Conservation (phyloP, 2,329 filamentous ascomycete species). For the Ambrosiella beaveri region DNA sequence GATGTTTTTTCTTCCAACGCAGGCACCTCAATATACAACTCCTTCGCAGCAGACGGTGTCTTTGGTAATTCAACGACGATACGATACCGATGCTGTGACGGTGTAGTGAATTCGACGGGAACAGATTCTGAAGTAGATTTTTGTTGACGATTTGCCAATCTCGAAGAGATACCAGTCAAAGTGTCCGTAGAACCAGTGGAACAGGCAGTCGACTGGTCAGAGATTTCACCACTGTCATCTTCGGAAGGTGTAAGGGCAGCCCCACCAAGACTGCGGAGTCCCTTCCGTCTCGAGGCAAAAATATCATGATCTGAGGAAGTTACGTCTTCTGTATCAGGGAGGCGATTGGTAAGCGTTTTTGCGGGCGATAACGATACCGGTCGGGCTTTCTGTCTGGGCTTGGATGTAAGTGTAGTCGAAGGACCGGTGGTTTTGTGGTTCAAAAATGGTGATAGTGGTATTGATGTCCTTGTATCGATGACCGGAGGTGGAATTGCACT, state of each 20-base stretch:
- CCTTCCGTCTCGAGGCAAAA: neutral
- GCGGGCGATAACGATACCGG: neutral
- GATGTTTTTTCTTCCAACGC: neutral
- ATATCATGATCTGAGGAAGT: neutral
- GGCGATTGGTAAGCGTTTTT: neutral
- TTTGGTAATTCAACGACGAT: conserved; percentile 1
- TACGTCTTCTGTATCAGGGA: neutral
- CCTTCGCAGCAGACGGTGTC: neutral
- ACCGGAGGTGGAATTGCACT: neutral
- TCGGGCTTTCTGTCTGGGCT: neutral
- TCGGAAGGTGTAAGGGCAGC: neutral
- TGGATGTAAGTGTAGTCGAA: neutral
- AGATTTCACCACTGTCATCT: neutral
- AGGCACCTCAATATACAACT: neutral
- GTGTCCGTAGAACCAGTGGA: neutral
- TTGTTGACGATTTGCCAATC: neutral
- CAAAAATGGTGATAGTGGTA: neutral
- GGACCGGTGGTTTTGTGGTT: neutral
- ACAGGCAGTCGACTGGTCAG: neutral
- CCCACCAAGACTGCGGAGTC: neutral
- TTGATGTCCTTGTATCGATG: too few relatives aligned
- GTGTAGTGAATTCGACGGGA: too few relatives aligned
- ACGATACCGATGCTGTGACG: neutral
- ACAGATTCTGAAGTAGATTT: neutral
- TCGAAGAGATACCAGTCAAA: neutral